Base-by-base conservation (phyloP, 805 yeast genomes). In the Candida dendrica region DNA sequence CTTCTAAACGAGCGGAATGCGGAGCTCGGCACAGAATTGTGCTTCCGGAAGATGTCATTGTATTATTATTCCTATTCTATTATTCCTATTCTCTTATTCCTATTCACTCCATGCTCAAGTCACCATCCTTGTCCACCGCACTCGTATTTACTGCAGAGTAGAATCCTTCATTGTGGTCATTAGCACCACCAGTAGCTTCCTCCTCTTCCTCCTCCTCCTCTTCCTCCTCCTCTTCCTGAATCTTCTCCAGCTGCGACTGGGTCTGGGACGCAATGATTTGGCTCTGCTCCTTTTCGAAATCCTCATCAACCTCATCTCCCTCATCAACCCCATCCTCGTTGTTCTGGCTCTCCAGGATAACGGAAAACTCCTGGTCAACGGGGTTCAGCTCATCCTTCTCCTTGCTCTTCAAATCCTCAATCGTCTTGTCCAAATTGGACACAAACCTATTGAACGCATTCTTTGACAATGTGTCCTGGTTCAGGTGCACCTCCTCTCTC, bases 371-470 rank as follows among this genome's bases (percentile, higher is more conserved):
- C 24, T 47, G 47, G 38, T 49, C 57, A 5, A 47, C 49, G 0
- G 48, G 51, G 24, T 49, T 49, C 3, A 50, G 47, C 6, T 42
- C 47, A 8, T 49, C 46, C 13, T 48, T 48, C 14, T 41, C 39
- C 3, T 34, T 50, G 26, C 42, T 46, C 32, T 49, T 44, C 2
- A 51, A 58, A 5, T 42, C 50, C 13, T 48, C 54, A 17, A 50
- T 37, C 6, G 49, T 19, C 16, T 55, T 49, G 5, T 37, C 42
- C 15, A 62, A 34, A 32, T 49, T 52, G 6, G 42, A 40, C 17
- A 46, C 40, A 39, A 68, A 59, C 44, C 60, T 66, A 15, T 49
- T 55, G 35, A 67, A 49, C 1, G 68, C 57, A 41, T 67, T 69
- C 34, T 45, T 59, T 14, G 66, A 52, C 6, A 55, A 50, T 0